Conservation (phyloP, 345 rosid species). For the Populus deltoides region DNA sequence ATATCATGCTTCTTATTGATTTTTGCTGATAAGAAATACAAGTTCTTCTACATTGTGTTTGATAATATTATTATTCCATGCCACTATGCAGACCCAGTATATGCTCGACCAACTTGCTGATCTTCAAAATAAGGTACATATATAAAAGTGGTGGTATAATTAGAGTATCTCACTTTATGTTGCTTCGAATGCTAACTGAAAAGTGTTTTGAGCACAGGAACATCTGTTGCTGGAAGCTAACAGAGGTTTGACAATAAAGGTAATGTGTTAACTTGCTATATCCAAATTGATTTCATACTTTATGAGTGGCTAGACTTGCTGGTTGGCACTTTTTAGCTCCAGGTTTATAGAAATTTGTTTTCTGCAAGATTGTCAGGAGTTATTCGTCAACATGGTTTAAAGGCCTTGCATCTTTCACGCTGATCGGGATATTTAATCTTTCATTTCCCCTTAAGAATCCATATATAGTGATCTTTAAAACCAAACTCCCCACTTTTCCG, state of each 20-base stretch:
- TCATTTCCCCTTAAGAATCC: neutral
- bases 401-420: neutral
- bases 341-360: neutral
- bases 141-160: neutral
- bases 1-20: neutral
- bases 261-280: slow-evolving; percentile 17
- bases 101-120: slow-evolving; percentile 95
- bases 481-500: neutral
- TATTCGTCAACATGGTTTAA: neutral
- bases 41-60: neutral
- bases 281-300: neutral
- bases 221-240: slow-evolving; percentile 81
- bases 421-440: neutral
- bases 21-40: neutral
- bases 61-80: neutral
- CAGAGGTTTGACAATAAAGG: slow-evolving; percentile 80
- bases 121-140: slow-evolving; percentile 80
- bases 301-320: neutral
- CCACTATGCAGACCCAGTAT: slow-evolving; percentile 61
- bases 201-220: slow-evolving; percentile 43
- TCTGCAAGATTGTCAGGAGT: neutral
- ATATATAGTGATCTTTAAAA: neutral
- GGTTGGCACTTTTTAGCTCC: neutral
- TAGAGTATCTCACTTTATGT: neutral
- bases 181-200: slow-evolving; percentile 1